Percentiles rank a stretch among this genome's conserved stretches.
Conservation (phyloP, 1,284 basidiomycete genomes). For the Omphalotus olearius region DNA sequence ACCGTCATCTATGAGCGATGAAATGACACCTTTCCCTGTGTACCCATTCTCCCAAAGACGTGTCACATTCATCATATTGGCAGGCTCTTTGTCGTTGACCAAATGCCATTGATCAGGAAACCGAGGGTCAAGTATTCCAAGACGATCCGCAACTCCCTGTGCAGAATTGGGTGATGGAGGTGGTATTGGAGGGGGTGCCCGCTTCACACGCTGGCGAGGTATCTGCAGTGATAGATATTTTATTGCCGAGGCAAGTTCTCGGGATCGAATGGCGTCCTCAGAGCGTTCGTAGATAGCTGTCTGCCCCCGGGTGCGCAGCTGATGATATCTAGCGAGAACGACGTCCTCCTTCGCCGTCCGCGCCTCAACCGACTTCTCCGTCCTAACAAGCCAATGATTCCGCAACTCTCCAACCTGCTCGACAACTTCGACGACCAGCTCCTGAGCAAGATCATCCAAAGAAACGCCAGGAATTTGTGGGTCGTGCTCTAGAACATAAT, state of each 20-base stretch:
- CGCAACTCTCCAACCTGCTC: conserved; percentile 84
- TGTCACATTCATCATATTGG: conserved; percentile 83
- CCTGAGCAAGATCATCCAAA: conserved; percentile 50
- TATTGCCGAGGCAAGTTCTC: conserved; percentile 38
- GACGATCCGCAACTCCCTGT: conserved; percentile 53
- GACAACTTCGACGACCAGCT: conserved; percentile 81
- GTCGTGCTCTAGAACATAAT: conserved; percentile 83
- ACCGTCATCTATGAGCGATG: conserved; percentile 94
- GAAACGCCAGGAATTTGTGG: conserved; percentile 41
- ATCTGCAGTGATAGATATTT: conserved; percentile 54
- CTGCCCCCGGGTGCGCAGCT: conserved; percentile 34
- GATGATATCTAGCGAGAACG: conserved; percentile 50
- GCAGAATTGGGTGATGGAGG: conserved; percentile 29
- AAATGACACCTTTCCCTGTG: conserved; percentile 82
- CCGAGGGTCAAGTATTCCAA: conserved; percentile 81
- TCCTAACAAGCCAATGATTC: conserved; percentile 84
- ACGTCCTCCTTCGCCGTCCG: conserved; percentile 37
- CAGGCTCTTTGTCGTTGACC: conserved; percentile 68
- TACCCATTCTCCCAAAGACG: conserved; percentile 83
- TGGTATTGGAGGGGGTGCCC: conserved; percentile 54
- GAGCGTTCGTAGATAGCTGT: conserved; percentile 31
- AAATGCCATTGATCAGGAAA: conserved; percentile 93
- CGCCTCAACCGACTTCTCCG: conserved; percentile 32
- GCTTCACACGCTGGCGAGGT: conserved; percentile 62
- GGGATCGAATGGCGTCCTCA: conserved; percentile 20